Base-by-base conservation (phyloP, 208 protist species). In the Angomonas ambiguus region DNA sequence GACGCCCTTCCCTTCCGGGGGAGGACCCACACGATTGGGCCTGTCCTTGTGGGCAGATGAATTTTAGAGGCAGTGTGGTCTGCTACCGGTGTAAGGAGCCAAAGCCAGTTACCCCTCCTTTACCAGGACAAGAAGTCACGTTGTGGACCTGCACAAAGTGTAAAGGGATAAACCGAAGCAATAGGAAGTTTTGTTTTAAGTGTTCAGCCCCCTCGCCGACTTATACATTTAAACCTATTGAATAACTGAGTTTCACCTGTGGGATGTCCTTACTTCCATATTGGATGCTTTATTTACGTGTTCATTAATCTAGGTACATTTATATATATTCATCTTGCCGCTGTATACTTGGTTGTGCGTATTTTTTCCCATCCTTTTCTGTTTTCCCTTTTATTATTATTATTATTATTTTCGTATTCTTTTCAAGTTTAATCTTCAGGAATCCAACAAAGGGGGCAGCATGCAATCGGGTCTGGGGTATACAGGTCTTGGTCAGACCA, bases 21-120 rank as follows among this genome's bases (percentile, higher is more conserved):
- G 90, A 96, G 70, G 90, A 96, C 68, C 87, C 90, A 11, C 72
- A 91, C 65, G 90, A 96, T 69, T 96, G 90, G 87, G 90, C 90
- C 18, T 96, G 90, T 68, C 85, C 90, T n/a, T 96, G 90, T 45
- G 90, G 90, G 11, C 80, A 92, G 55, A 96, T 96, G 87, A 96
- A 96, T 65, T 96, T 92, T 59, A 72, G 90, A n/a, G 87, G 77
- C 34, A 88, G 71, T 55, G 90, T 96, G 1, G 41, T 88, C 11
- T 96, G 90, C 59, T 69, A 91, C 72, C 90, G 91, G 64, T 96
- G 90, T 49, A 68, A 85, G 66, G 85, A 93, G 77, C 87, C 87
- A 5, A 96, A 96, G 72, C 90, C 85, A 31, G 76, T 77, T 28
- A 77, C 90, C 18, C 90, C 90, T 38, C 85, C 86, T 31, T 31